phyloP scores from a whole-genome alignment of 169 alveolate genomes.

The Eimeria acervulina region DNA sequence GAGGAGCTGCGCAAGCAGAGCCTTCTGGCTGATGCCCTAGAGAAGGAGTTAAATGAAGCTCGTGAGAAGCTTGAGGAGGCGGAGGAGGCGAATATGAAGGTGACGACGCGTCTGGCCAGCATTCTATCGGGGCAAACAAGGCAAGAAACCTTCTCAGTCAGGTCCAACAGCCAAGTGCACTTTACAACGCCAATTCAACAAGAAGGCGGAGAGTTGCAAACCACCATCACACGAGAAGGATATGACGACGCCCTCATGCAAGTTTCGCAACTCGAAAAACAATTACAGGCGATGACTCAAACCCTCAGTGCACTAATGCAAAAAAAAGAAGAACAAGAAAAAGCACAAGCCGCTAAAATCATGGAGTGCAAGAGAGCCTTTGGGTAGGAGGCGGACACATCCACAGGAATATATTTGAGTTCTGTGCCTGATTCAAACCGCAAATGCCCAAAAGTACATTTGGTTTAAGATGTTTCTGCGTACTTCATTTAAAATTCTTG shows the following conservation, averaged over 20 bases:
- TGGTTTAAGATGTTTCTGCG: too few relatives aligned
- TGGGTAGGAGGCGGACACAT: constrained; percentile 66
- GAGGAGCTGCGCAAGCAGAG: background rate
- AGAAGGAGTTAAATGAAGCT: background rate
- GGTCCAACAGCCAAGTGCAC: background rate
- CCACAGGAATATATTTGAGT: background rate
- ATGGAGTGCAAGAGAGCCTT: constrained; percentile 82
- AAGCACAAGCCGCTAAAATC: background rate
- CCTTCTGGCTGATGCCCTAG: background rate
- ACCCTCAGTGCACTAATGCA: background rate
- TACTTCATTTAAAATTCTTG: too few relatives aligned
- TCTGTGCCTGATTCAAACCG: background rate
- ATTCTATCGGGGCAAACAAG: background rate
- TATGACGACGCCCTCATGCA: constrained; percentile 50
- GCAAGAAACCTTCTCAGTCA: background rate
- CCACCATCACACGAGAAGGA: constrained; percentile 19
- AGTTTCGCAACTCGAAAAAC: background rate
- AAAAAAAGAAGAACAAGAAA: background rate
- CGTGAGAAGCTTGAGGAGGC: background rate
- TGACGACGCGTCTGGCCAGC: constrained; percentile 11
- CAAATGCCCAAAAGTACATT: too few relatives aligned
- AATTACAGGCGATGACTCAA: background rate
- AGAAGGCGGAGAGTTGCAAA: background rate
- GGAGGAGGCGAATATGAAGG: constrained; percentile 40
- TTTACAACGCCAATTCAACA: background rate